Evolutionary conservation across 2,329 filamentous ascomycete species (phyloP).

Genomic region (Fusarium humuli): DNA sequence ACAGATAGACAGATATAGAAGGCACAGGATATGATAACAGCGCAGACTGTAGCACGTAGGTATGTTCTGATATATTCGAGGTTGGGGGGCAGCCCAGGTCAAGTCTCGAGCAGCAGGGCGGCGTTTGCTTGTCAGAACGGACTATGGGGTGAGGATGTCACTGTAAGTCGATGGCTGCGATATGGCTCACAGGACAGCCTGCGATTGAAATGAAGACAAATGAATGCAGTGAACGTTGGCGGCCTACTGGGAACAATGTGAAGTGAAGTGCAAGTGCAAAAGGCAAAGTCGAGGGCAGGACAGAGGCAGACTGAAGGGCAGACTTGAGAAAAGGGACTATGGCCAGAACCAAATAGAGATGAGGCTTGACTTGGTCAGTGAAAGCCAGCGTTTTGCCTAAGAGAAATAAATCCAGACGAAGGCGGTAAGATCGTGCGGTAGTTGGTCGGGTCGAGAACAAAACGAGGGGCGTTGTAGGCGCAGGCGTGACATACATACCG

Average conservation of each 20-base stretch:
- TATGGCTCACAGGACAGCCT: constrained; percentile 29
- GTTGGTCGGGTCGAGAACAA: constrained; percentile 35
- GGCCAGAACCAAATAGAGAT: constrained; percentile 43
- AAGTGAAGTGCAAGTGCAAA: not conserved
- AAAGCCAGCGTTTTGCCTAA: constrained; percentile 33
- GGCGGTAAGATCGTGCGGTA: constrained; percentile 39
- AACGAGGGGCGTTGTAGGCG: constrained; percentile 36
- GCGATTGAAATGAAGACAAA: constrained; percentile 29
- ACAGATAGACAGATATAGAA: constrained; percentile 20
- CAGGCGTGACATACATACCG: constrained; percentile 44
- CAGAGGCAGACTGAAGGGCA: constrained; percentile 40
- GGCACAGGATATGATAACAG: constrained; percentile 11
- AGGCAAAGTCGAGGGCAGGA: constrained; percentile 4
- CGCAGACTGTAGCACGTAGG: constrained; percentile 35
- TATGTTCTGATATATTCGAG: constrained; percentile 14
- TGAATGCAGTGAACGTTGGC: constrained; percentile 18
- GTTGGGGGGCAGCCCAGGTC: not conserved
- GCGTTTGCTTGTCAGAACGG: constrained; percentile 4
- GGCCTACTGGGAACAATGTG: constrained; percentile 11
- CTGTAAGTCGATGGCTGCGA: constrained; percentile 29
- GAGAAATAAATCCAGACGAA: constrained; percentile 35
- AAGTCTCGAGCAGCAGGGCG: constrained; percentile 1
- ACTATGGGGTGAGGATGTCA: constrained; percentile 12
- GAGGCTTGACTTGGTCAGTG: constrained; percentile 43
- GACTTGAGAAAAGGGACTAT: constrained; percentile 26